Evolutionary conservation across 495 filamentous ascomycete genomes (phyloP), one percentile per base, ranked within the genome.

Genomic region (Trichoderma erinaceum): DNA sequence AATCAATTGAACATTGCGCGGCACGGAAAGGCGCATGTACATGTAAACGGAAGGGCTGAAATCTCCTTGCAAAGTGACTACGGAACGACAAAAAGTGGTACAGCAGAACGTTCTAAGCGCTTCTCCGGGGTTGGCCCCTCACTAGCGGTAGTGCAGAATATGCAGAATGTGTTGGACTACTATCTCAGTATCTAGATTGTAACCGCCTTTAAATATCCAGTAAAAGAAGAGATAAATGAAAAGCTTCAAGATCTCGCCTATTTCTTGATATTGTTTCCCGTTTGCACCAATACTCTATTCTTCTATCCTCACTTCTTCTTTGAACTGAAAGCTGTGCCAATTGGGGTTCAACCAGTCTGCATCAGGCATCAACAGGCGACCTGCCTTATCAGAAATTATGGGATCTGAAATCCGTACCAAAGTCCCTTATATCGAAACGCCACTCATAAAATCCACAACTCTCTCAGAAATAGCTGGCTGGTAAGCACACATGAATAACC

Each of bases 401-500:
- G 56, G 56, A 12, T 61, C 56, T 4, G 16, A 6, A 61, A 11
- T 18, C 16, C 2, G 16, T 12, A 61, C 56, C 15, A 61, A 61
- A n/a, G 27, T 61, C 56, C 56, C 56, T 12, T 61, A 61, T 21
- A 84, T 88, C 67, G 80, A 87, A 70, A 93, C 91, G 15, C 91
- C 91, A 11, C 82, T 92, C 46, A 83, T 90, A 69, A 86, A 87
- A 72, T 92, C 90, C 0, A 76, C 80, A 46, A 77, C 83, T 6
- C 83, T 95, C 35, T 93, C 90, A 44, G 82, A 84, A 68, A 82
- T 82, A n/a, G 90, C 89, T 29, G 89, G 89, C 48, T 93, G 90
- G 88, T 91, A 77, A 72, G 81, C 65, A 41, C 18, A 43, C 63
- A 52, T 38, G 5, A 38, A 3, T 0, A 3, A 38, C 64, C 29